phyloP scores from a whole-genome alignment of 2,329 filamentous ascomycete genomes.

The Corynespora cassiicola region DNA sequence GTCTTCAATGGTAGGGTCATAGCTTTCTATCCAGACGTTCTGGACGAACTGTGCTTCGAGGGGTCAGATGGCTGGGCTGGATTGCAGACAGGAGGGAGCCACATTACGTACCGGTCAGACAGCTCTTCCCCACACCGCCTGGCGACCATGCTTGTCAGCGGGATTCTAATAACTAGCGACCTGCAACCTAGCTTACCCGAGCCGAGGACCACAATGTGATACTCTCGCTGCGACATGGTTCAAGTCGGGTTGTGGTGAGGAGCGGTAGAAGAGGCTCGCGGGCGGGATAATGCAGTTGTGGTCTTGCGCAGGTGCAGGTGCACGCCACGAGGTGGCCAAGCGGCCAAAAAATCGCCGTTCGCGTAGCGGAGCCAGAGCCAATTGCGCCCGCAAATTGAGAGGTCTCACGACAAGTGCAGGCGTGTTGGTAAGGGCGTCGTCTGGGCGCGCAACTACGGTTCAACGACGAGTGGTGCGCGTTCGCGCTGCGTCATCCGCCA shows the following conservation, averaged over 20 bases:
- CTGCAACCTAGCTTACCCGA: slow-evolving; percentile 39
- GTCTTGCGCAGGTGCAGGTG: slow-evolving; percentile 13
- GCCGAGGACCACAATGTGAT: slow-evolving; percentile 52
- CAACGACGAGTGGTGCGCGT: slow-evolving; percentile 25
- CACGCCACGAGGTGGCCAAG: slow-evolving; percentile 39
- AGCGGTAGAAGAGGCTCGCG: slow-evolving; percentile 23
- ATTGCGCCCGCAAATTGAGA: slow-evolving; percentile 14
- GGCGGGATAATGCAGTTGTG: slow-evolving; percentile 15
- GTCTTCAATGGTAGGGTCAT: slow-evolving; percentile 69
- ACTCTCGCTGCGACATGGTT: slow-evolving; percentile 50
- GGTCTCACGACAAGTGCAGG: slow-evolving; percentile 20
- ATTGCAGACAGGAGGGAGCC: slow-evolving; percentile 1
- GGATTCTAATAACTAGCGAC: not conserved
- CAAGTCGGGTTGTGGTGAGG: slow-evolving; percentile 12
- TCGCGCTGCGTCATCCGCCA: slow-evolving; percentile 27
- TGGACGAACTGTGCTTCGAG: slow-evolving; percentile 81
- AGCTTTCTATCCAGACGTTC: slow-evolving; percentile 88
- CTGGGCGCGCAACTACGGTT: slow-evolving; percentile 26
- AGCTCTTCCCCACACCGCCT: slow-evolving; percentile 91
- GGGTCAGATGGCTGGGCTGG: slow-evolving; percentile 24
- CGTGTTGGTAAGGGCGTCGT: slow-evolving; percentile 23
- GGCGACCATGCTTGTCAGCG: slow-evolving; percentile 22
- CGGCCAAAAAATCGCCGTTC: slow-evolving; percentile 30
- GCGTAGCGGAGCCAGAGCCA: slow-evolving; percentile 29
- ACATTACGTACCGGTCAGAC: slow-evolving; percentile 74